Conservation (phyloP, 768 basidiomycete genomes). For the Polyporus arcularius region DNA sequence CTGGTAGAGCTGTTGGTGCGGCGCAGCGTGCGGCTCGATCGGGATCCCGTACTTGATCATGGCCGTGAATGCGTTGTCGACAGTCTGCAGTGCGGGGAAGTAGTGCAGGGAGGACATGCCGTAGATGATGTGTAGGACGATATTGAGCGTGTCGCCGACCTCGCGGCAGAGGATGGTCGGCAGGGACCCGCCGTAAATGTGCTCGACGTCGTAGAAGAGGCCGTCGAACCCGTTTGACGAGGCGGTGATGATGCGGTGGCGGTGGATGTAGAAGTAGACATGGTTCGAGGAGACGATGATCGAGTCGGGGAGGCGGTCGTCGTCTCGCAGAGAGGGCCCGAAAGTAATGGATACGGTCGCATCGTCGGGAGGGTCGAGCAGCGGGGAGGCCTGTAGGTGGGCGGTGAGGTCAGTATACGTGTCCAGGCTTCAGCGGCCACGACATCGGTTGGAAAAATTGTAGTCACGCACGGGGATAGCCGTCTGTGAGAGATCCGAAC, state of each 20-base stretch:
- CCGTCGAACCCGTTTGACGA: slow-evolving; percentile 30
- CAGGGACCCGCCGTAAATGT: background rate
- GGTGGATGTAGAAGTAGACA: slow-evolving; percentile 36
- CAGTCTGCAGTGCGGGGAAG: slow-evolving; percentile 28
- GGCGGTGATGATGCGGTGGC: slow-evolving; percentile 18
- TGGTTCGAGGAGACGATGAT: slow-evolving; percentile 31
- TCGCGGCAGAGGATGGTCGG: slow-evolving; percentile 31
- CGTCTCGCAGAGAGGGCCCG: slow-evolving; percentile 19
- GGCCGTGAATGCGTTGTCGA: slow-evolving; percentile 28
- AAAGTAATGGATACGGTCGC: slow-evolving; percentile 25
- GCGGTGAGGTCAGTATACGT: background rate
- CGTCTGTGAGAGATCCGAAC: background rate
- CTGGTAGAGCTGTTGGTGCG: slow-evolving; percentile 31
- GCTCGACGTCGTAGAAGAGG: slow-evolving; percentile 18
- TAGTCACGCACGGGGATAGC: background rate
- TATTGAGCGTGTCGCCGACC: slow-evolving; percentile 32
- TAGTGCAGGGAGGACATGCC: slow-evolving; percentile 28
- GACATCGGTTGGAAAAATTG: background rate
- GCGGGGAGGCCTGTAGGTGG: slow-evolving; percentile 1
- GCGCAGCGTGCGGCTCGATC: slow-evolving; percentile 27
- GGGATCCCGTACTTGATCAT: slow-evolving; percentile 31
- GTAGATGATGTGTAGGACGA: slow-evolving; percentile 38
- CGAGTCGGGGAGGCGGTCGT: slow-evolving; percentile 24
- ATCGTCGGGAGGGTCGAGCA: slow-evolving; percentile 5
- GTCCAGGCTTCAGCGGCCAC: background rate